These are phyloP conservation scores for Teunomyces kruisii DNA, from an alignment of 805 yeast genomes.

Conservation along the genomic window DNA sequence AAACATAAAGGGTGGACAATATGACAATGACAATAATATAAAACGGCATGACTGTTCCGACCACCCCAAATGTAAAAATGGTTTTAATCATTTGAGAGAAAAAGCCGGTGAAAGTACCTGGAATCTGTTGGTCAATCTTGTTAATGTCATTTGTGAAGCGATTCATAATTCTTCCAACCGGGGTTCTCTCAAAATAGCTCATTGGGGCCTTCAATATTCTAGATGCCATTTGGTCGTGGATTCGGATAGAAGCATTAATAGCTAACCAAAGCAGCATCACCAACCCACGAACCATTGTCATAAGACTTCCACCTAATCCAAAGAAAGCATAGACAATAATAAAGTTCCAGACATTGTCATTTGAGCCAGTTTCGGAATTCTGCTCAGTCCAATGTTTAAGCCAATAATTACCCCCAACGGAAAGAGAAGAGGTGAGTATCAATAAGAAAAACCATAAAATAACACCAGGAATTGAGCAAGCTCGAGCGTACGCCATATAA, in stretches of 20 bases:
- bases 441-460: constrained; percentile 36
- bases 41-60: constrained; percentile 24
- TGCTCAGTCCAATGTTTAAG: constrained; percentile 27
- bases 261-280: constrained; percentile 21
- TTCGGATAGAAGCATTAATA: constrained; percentile 19
- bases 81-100: constrained; percentile 16
- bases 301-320: constrained; percentile 12
- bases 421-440: constrained; percentile 12
- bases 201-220: constrained; percentile 27
- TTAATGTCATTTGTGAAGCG: constrained; percentile 27
- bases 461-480: constrained; percentile 46
- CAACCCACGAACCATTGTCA: constrained; percentile 19
- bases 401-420: constrained; percentile 20
- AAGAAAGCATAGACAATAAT: constrained; percentile 18
- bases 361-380: constrained; percentile 17
- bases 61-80: constrained; percentile 20
- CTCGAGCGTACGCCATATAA: constrained; percentile 20
- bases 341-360: constrained; percentile 17
- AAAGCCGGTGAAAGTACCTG: constrained; percentile 20
- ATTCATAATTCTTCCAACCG: constrained; percentile 30
- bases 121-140: constrained; percentile 22
- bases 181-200: constrained; percentile 31
- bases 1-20: constrained; percentile 21
- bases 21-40: constrained; percentile 20
- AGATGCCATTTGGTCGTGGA: constrained; percentile 27